phyloP scores from a whole-genome alignment of 1,284 basidiomycete genomes.

The Tilletiopsis washingtonensis region DNA sequence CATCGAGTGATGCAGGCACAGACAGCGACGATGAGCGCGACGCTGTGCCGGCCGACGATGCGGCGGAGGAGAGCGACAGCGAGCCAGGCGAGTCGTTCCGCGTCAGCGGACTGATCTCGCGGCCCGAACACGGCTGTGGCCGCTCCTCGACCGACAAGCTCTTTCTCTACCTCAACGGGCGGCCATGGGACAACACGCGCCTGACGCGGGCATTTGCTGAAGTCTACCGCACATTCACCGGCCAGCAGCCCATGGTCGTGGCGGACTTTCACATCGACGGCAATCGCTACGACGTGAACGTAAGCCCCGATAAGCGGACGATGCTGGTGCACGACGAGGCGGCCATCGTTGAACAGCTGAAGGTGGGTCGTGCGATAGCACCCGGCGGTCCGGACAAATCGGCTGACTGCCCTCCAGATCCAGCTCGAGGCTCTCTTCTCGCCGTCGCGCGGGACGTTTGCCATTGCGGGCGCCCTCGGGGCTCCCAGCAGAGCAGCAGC shows the following conservation, averaged over 20 bases:
- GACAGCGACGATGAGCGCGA: too few species aligned
- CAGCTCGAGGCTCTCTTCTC: slow-evolving; percentile 61
- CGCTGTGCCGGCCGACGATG: too few species aligned
- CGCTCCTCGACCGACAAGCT: slow-evolving; percentile 64
- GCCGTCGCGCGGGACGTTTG: slow-evolving; percentile 62
- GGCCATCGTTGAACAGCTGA: slow-evolving; percentile 69
- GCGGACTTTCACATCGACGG: slow-evolving; percentile 75
- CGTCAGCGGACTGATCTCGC: slow-evolving; percentile 70
- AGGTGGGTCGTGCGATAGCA: slow-evolving; percentile 52
- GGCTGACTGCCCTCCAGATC: slow-evolving; percentile 44
- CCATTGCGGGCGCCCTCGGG: slow-evolving; percentile 20
- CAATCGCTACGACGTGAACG: slow-evolving; percentile 85
- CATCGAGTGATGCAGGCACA: too few species aligned
- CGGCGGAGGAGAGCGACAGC: too few species aligned
- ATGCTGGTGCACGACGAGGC: slow-evolving; percentile 84
- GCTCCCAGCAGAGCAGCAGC: background rate
- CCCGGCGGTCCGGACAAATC: slow-evolving; percentile 2
- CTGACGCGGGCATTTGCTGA: slow-evolving; percentile 38
- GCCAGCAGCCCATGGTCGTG: slow-evolving; percentile 61
- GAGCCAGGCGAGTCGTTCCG: too few species aligned
- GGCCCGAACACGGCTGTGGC: slow-evolving; percentile 65
- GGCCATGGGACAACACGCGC: slow-evolving; percentile 64
- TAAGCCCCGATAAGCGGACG: slow-evolving; percentile 92
- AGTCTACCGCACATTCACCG: slow-evolving; percentile 35
- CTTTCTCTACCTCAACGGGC: slow-evolving; percentile 87